Base-by-base conservation (phyloP, 2,329 filamentous ascomycete species). In the Diaporthe sp. region DNA sequence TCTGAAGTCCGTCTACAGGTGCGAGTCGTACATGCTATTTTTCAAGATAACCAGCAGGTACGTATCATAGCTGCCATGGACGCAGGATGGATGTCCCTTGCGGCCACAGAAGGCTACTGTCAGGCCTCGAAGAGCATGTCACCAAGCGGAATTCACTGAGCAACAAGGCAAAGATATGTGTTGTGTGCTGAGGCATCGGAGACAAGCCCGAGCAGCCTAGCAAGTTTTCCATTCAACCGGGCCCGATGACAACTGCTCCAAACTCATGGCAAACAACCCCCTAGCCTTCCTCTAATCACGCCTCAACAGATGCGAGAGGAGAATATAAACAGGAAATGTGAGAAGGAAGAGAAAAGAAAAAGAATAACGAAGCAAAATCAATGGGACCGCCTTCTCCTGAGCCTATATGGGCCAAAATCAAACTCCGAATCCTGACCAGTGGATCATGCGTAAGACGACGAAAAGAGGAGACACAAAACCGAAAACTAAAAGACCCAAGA, bases 351-450 rank as follows among this genome's bases (percentile, higher is more conserved):
- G 25, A 25, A 72, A 39, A 37, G 34, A 34, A 39, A 49, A 37
- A 51, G 20, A 42, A 4, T 25, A 44, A 13, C 6, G 12, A 42
- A 28, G 28, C 4, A 39, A 39, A 68, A 68, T 53, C 47, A 53
- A 68, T 22, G 5, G 15, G 13, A 37, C 47, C 34, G 42, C 63
- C 73, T 22, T 63, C 37, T 58, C 65, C 49, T 31, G 65, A 55
- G 39, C 53, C 55, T 25, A 65, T 53, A 39, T 28, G 47, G n/a
- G 4, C 47, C 53, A 53, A 68, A n/a, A 15, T 53, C 7, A 53
- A 68, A 68, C 65, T 68, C 65, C 65, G 34, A 68, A 53, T 68
- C 47, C 65, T 53, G 65, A 68, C 31, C 47, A 68, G 65, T 68
- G 47, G 65, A 68, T 68, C 42, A 68, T 68, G 65, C 47, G 47